Base-by-base conservation (phyloP, 2,329 filamentous ascomycete genomes). In the Aspergillus sp. region DNA sequence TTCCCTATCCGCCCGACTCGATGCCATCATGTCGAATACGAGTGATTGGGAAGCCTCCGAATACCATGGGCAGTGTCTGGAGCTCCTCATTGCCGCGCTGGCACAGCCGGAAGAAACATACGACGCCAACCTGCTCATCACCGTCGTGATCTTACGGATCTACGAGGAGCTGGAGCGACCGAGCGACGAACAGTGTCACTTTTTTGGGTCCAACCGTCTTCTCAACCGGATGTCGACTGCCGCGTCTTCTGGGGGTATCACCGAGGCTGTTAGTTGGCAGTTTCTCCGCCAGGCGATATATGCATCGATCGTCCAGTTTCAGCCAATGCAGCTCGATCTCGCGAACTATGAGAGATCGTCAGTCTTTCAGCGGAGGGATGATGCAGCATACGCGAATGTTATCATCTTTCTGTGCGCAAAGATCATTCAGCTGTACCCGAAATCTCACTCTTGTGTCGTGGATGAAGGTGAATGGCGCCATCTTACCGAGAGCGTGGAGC, bases 131-230 rank as follows among this genome's bases (percentile, higher is more conserved):
- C 70, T 79, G 2, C 64, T 81, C 0, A 71, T 77, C 1, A 76
- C 77, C 0, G 77, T 81, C 0, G 78, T 80, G 7, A 71, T 80
- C 5, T 62, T 80, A 17, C 72, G 78, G 0, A 67, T 79, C 4
- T 78, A 80, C 49, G 78, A 80, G 58, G 78, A 80, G 59, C 53
- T 71, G 49, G 66, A 68, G 32, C 57, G 58, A 16, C 58, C 43
- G 1, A 61, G 62, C 3, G 72, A 75, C 23, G 63, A 71, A 19
- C 64, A 69, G 43, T 67, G 68, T 19, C 73, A 76, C 44, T 63
- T 73, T 5, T 56, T 71, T 9, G 73, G 72, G 1, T 72, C 71
- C 1, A 73, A 68, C 29, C 64, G 69, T 5, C 61, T 76, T 1
- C 64, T 76, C 16, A 72, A 71, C 7, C 64, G 68, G 1, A 70